These are phyloP conservation scores for Guyanaporus albipodus DNA, from an alignment of 768 basidiomycete genomes.

Conservation along the genomic window DNA sequence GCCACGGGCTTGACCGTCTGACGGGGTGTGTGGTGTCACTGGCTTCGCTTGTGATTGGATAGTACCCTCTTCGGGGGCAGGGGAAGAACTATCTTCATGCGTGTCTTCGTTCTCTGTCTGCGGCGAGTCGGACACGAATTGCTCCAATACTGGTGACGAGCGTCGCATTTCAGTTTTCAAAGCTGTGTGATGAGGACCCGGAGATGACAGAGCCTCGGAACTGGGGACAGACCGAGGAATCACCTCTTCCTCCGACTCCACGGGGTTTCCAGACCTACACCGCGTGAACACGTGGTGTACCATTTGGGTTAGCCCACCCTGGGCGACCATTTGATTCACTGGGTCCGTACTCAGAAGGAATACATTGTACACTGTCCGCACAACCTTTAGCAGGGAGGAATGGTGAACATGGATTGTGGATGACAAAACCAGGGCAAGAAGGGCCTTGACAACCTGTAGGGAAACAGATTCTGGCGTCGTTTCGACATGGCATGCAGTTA, in stretches of 20 bases:
- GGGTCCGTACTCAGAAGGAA: constrained; percentile 87
- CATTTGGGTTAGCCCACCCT: constrained; percentile 97
- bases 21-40: background rate
- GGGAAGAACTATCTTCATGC: constrained; percentile 1
- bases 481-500: constrained; percentile 89
- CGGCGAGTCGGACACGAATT: background rate
- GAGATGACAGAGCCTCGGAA: constrained; percentile 19
- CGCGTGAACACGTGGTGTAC: constrained; percentile 94
- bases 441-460: constrained; percentile 93
- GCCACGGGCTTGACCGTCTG: constrained; percentile 2
- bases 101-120: constrained; percentile 1
- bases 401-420: constrained; percentile 88
- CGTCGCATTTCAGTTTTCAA: constrained; percentile 9
- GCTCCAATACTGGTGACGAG: constrained; percentile 7
- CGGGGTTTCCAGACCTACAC: constrained; percentile 43
- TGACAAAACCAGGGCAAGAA: constrained; percentile 86
- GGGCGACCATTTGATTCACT: constrained; percentile 96
- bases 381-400: constrained; percentile 91
- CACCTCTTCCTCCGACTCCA: constrained; percentile 16
- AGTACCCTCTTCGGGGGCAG: too few relatives aligned
- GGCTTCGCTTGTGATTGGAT: too few relatives aligned
- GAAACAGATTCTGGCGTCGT: constrained; percentile 87
- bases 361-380: constrained; percentile 97
- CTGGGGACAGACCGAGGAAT: constrained; percentile 18
- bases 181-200: constrained; percentile 1